phyloP scores from a whole-genome alignment of 1,139 yeast species.

The Candida frijolesensis region DNA sequence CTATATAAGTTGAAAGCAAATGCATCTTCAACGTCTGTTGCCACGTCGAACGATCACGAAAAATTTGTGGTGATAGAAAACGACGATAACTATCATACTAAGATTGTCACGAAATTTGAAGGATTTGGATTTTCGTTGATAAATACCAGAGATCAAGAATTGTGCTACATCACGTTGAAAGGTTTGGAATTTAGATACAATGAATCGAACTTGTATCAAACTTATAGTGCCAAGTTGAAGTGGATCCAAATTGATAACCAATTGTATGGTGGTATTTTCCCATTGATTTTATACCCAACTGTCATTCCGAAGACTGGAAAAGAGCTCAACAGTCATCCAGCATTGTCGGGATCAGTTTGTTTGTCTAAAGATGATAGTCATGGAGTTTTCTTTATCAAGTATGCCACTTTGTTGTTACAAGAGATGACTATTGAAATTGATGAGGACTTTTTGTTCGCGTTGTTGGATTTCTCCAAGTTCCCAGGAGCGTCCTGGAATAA shows the following conservation, averaged over 20 bases:
- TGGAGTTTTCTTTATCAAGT: slow-evolving; percentile 87
- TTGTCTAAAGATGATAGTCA: slow-evolving; percentile 85
- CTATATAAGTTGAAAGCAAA: slow-evolving; percentile 60
- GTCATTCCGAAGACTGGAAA: slow-evolving; percentile 82
- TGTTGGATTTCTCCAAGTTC: slow-evolving; percentile 74
- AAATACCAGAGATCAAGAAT: slow-evolving; percentile 69
- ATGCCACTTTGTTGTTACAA: slow-evolving; percentile 85
- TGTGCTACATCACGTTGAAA: slow-evolving; percentile 76
- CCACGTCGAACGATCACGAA: slow-evolving; percentile 27
- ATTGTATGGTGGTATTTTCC: slow-evolving; percentile 83
- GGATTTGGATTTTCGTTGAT: slow-evolving; percentile 90
- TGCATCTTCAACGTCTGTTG: slow-evolving; percentile 23
- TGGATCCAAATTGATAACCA: slow-evolving; percentile 97
- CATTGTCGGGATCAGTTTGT: slow-evolving; percentile 82
- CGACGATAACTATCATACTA: slow-evolving; percentile 68
- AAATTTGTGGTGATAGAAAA: slow-evolving; percentile 68
- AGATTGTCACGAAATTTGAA: slow-evolving; percentile 67
- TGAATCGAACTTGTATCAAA: slow-evolving; percentile 84
- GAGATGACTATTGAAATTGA: slow-evolving; percentile 92
- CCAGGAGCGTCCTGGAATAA: slow-evolving; percentile 74
- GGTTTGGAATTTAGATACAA: slow-evolving; percentile 83
- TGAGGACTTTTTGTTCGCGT: slow-evolving; percentile 86
- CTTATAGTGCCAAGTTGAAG: slow-evolving; percentile 75
- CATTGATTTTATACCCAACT: slow-evolving; percentile 89
- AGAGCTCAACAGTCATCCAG: slow-evolving; percentile 88